Evolutionary conservation across 805 yeast genomes (phyloP).

Genomic region (Ogataea dorogensis): DNA sequence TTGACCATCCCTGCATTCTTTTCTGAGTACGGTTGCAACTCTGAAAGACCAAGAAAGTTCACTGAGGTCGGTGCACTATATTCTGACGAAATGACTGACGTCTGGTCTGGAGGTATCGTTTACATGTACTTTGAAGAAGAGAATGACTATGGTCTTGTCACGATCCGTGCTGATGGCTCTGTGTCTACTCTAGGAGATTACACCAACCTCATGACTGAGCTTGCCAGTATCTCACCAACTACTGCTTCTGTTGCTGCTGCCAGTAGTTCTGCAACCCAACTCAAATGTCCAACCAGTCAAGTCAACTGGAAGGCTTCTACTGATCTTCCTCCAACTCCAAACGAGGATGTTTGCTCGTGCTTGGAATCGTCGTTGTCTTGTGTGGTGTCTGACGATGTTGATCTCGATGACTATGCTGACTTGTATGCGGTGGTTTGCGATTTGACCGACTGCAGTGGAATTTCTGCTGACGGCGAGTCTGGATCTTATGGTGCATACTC

Average conservation of each 20-base stretch:
- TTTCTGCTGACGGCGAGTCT: conserved; percentile 54
- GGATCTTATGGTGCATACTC: conserved; percentile 76
- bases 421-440: conserved; percentile 61
- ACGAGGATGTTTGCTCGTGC: conserved; percentile 65
- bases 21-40: conserved; percentile 88
- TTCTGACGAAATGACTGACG: conserved; percentile 72
- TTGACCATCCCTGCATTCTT: conserved; percentile 79
- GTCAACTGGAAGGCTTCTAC: conserved; percentile 66
- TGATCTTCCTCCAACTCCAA: conserved; percentile 75
- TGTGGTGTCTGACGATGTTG: conserved; percentile 53
- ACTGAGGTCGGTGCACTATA: conserved; percentile 70
- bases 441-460: conserved; percentile 57
- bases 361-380: conserved; percentile 52
- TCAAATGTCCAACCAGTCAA: conserved; percentile 51
- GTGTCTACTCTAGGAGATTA: conserved; percentile 66
- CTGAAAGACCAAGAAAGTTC: conserved; percentile 69
- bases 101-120: conserved; percentile 93
- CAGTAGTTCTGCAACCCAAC: conserved; percentile 35
- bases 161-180: conserved; percentile 39
- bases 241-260: conserved; percentile 37
- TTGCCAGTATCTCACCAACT: conserved; percentile 53
- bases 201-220: conserved; percentile 51
- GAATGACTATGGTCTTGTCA: conserved; percentile 78
- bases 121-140: conserved; percentile 88
- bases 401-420: conserved; percentile 53